phyloP scores from a whole-genome alignment of 257 asterid species.

The Solanum chiquidenum region DNA sequence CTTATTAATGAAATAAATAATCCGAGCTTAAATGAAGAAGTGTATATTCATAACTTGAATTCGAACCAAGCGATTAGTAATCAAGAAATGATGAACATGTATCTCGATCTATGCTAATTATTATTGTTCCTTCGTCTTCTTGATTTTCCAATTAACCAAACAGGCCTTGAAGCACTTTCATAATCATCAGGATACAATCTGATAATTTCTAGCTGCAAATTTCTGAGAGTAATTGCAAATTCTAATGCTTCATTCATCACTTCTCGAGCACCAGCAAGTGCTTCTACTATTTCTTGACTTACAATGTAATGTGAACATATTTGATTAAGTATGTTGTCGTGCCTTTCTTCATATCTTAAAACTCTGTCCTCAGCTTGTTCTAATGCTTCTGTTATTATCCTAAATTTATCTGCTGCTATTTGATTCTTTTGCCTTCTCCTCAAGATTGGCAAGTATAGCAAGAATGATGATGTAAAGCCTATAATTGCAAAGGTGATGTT shows the following conservation, averaged over 20 bases:
- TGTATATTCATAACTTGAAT: not conserved
- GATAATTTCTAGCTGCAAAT: constrained; percentile 17
- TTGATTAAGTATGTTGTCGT: constrained; percentile 26
- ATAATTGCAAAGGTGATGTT: constrained; percentile 7
- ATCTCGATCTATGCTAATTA: not conserved
- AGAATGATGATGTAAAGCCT: constrained; percentile 27
- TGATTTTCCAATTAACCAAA: constrained; percentile 1
- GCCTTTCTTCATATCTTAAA: constrained; percentile 26
- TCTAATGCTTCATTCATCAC: constrained; percentile 28
- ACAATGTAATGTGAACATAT: constrained; percentile 32
- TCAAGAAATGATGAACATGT: too few relatives aligned
- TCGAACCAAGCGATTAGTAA: too few relatives aligned
- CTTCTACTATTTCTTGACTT: constrained; percentile 26
- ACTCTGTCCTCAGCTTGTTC: constrained; percentile 22
- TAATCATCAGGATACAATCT: constrained; percentile 3
- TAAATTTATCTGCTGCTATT: constrained; percentile 8
- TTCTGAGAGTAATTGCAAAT: constrained; percentile 15
- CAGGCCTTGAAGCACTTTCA: not conserved
- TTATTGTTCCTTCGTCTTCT: not conserved
- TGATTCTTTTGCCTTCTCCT: constrained; percentile 8
- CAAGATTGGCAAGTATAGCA: constrained; percentile 7
- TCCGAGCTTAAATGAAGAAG: not conserved
- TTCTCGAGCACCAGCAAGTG: constrained; percentile 28
- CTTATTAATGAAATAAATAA: not conserved
- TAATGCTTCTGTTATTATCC: constrained; percentile 18